Evolutionary conservation across 768 basidiomycete genomes (phyloP), one percentile per base, ranked within the genome.

Genomic region (Holtermannia corniformis): DNA sequence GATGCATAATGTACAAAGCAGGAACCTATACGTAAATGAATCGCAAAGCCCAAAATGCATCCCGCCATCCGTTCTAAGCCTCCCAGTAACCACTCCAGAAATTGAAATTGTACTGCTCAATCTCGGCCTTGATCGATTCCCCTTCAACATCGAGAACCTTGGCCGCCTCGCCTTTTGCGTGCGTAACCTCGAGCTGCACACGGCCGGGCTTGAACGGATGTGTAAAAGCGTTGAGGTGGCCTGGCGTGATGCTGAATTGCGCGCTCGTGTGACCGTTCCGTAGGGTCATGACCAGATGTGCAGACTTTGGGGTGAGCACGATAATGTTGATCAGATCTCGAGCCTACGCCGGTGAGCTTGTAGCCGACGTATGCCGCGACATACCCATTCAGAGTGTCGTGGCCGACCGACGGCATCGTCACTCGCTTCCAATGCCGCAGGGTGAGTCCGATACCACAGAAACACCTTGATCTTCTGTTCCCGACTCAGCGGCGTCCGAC

Each of bases 251-350:
- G 19, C 25, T 10, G n/a, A 59, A 51, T 2, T 45, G 4, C 27
- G 42, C 49, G 48, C 46, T 57, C 19, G 60, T 64, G 19, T 44
- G 25, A 1, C 62, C 41, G 23, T 28, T 26, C 24, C 37, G 27
- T 16, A 40, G 21, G 43, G 26, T 32, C 51, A 23, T 47, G 41
- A 16, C 43, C 44, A 7, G 32, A 37, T 24, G 37, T n/a, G 1
- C 44, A 49, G 4, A 28, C n/a, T n/a, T n/a, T 4, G 62, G 66
- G 16, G 57, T 47, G 42, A 65, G 24, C 13, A 70, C 52, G 21
- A 66, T 43, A 37, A 71, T 51, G 19, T 65, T 64, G 47, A 73
- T 59, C 10, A 71, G 57, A 47, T 73, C 72, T 57, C 64, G 59
- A 3, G 71, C 68, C 71, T 72, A 41, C 1, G 23, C 16, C 23